Base-by-base conservation (phyloP, 192 early-diverging fungal genomes). In the Bifiguratus adelaidae region DNA sequence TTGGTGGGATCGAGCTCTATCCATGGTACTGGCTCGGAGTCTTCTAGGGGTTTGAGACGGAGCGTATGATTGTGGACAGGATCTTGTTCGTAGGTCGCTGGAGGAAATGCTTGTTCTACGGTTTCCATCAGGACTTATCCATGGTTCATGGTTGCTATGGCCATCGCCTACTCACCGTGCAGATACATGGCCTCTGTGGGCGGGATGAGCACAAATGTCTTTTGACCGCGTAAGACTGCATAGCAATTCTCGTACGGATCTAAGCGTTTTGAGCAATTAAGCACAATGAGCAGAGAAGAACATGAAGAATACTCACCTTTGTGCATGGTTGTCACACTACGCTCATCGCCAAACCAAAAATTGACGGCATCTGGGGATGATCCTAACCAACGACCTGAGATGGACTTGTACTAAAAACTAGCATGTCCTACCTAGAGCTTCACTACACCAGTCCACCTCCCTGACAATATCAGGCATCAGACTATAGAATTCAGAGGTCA, bases 171-270 rank as follows among this genome's bases (percentile, higher is more conserved):
- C 34, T 53, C 60, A 73, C 70, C 71, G 59, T 73, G 67, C 30
- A 73, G 27, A 34, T 67, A 73, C 33, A 52, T 63, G 36, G 65
- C 64, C 26, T 73, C 71, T 12, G 63, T 55, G 0, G 71, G 71
- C 7, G 71, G 71, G 24, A 66, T 63, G 9, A 73, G 26, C 0
- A 65, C 60, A 56, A 73, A 73, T 0, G 62, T 67, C 37, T 73
- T 73, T 30, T 47, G 48, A 24, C 71, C 71, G 7, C 67, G 41
- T 8, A 73, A 48, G 4, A 69, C 71, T n/a, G 60, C 66, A 52
- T 73, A 73, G 7, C 63, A 66, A 37, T 73, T 73, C 37, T 73
- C 71, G 29, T 73, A 73, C 27, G 67, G 71, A 49, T 73, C 70
- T 65, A 33, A 4, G 9, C 25, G 33, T 0, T 20, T 25, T 26